Evolutionary conservation across 331 rosid genomes (phyloP), one percentile per base, ranked within the genome.

Genomic region (Quercus lobata): DNA sequence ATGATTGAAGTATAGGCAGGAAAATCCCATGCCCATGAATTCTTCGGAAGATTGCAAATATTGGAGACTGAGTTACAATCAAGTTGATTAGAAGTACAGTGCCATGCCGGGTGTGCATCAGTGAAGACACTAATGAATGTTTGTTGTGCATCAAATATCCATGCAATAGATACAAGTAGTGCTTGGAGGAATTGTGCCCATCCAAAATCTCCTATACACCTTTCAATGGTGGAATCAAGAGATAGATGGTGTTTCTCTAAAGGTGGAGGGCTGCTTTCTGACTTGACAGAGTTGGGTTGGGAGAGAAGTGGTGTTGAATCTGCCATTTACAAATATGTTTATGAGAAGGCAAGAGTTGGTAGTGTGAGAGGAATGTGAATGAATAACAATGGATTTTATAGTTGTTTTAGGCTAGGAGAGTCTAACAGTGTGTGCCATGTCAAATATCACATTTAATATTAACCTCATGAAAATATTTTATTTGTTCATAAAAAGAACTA

Each of bases 21-120:
- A 2, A 57, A 69, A 62, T 86, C 84, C 93, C 93, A 91, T 2
- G 82, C 77, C 97, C 93, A 91, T 0, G 84, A 80, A 18, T 24
- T 61, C 9, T 3, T 29, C 0, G 90, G 83, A n/a, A 89, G 85
- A 17, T 22, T 35, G 77, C 94, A 90, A 15, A 86, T 10, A 18
- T 72, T 73, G 57, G 86, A 77, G 57, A 25, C 37, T 12, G 80
- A 24, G 66, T 44, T 68, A 86, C 87, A 77, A n/a, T 1, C 21
- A 37, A 22, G 30, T 3, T 19, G 5, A 16, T 41, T 41, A 8
- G 46, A 41, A 41, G 75, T 58, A 37, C 83, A 85, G 85, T 87
- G 89, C 91, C 91, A 87, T 18, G 57, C 5, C 9, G 46, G 46
- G 46, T 2, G 46, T 41, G 46, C 12, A 41, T 41, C 46, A 41